Evolutionary conservation across 805 yeast species (phyloP), one percentile per base, ranked within the genome.

Genomic region (Hanseniaspora vineae): DNA sequence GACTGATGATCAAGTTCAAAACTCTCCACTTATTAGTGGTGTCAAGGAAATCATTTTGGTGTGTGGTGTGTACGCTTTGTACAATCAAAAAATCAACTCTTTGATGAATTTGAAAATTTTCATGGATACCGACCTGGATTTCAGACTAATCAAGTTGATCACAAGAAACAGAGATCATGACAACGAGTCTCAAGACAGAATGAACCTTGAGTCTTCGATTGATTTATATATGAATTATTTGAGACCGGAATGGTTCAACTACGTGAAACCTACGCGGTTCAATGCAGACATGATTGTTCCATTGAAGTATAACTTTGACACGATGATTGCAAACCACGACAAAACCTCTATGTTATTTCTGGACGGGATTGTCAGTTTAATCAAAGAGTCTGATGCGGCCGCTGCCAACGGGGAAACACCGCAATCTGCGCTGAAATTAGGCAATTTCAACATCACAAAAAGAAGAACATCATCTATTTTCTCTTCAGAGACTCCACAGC

Each of bases 121-220:
- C 55, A 71, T 89, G 14, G 92, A 85, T 54, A 75, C 87, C 51
- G 97, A 89, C 62, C 78, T 90, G 1, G 97, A 89, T 61, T 78
- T 83, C 5, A 66, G 96, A 47, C 66, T 89, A 39, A 80, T 86
- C n/a, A 74, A 95, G 53, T 78, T 92, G 83, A 81, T 85, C 44
- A 66, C 50, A 11, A 47, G 53, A 12, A 40, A 17, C 12, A 40
- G 43, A 40, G 49, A 35, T 31, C 43, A 19, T 1, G 42, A 35
- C 33, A 45, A 40, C 15, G 13, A 23, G 11, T 13, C 19, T 6
- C 31, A 19, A 19, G 43, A 40, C 15, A 23, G 8, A 20, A 40
- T 40, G 15, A 23, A 40, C 15, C 15, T 40, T 13, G 31, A 40
- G 20, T 45, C 48, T 18, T 46, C 50, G 1, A 52, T 54, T 4